Base-by-base conservation (phyloP, 495 filamentous ascomycete genomes). In the Tuber borchii region DNA sequence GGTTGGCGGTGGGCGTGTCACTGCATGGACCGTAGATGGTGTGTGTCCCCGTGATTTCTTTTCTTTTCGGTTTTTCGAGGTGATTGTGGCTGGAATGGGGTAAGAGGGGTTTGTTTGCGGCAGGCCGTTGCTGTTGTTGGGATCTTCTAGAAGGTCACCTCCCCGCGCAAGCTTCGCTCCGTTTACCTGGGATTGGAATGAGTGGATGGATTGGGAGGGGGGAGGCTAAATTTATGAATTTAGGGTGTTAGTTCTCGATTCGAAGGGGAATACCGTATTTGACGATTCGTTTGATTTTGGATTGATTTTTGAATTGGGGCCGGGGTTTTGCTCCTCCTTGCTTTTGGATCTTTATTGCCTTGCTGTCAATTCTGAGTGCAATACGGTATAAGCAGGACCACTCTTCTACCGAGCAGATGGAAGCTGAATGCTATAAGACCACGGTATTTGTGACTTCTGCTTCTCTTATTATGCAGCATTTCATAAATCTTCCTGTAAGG, bases 61-160 rank as follows among this genome's bases (percentile, higher is more conserved):
- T 61, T 61, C 51, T 61, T 61, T 61, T 26, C 51, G 10, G 51
- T 14, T 61, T 56, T 61, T 6, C n/a, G n/a, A 1, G 9, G 26
- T 16, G 10, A 61, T 16, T 61, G 56, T 65, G 56, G 56, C 56
- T 65, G 26, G 56, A 16, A 5, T 31, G 56, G 56, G 26, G 31
- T 31, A 34, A 26, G n/a, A 65, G 26, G n/a, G 12, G 26, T 65
- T 65, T 65, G 56, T 34, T 65, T 65, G 26, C 56, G 56, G 26
- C 56, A 34, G 56, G 56, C 12, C 12, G 56, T 16, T 31, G 56
- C 26, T 34, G 56, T 34, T 65, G 56, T 65, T 65, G 56, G 56
- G 56, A 34, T 65, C 26, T 65, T 65, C 56, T 65, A 65, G 56
- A 65, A 65, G 56, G 56, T 65, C 56, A 65, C 56, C n/a, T 65